Base-by-base conservation (phyloP, 1,284 basidiomycete species). In the Termitomyces sp. region DNA sequence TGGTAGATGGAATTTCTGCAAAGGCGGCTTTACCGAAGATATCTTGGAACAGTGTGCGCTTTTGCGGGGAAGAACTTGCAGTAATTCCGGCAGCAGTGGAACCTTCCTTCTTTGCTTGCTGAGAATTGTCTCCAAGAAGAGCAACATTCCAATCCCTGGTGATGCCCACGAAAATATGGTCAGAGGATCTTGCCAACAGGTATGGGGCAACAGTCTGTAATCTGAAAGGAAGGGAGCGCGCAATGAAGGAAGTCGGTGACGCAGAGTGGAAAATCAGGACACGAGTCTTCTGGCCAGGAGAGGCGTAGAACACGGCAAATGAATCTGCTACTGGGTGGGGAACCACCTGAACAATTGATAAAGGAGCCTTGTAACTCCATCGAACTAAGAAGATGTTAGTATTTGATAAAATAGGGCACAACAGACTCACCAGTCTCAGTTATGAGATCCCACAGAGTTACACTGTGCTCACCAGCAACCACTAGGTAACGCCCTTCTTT, bases 361-460 rank as follows among this genome's bases (percentile, higher is more conserved):
- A 53, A 10, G 65, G 50, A 50, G 72, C 72, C 52, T 64, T 71
- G 58, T 76, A 70, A 53, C 80, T 78, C 88, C 88, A 91, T 42
- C 69, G 72, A 41, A 84, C 86, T 88, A 50, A 47, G 31, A 53
- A 44, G 72, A 50, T 17, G 46, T 33, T 34, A 39, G 26, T 17
- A 4, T 19, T 38, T 12, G 24, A 17, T 19, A 2, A 28, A 9
- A 3, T 17, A 42, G 3, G 26, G 41, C 26, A 28, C 30, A 10
- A 34, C 52, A 44, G 31, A 54, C 70, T 81, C 66, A 91, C 91
- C 83, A 64, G 79, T 78, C 57, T 84, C 86, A 30, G 76, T 74
- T 49, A 96, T 68, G 34, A 96, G 68, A 69, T 97, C 91, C 93
- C 94, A 97, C 42, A 92, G 70, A 26, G 84, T 74, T 4, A 93